Evolutionary conservation across 306 rosid genomes (phyloP), one percentile per base, ranked within the genome.

Genomic region (Myrica gale): DNA sequence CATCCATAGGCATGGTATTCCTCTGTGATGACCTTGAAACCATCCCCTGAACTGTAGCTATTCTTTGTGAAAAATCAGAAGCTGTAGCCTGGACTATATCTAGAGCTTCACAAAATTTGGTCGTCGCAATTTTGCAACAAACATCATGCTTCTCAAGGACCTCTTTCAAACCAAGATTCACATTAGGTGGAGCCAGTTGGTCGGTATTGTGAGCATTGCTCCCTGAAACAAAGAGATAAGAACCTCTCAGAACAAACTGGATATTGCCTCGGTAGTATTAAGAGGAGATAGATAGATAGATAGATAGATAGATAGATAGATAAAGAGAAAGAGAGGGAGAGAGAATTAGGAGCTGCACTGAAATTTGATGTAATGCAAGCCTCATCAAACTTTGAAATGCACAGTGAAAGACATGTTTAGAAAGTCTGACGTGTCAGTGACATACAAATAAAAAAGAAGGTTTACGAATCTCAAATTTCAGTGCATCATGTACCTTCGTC

Each of bases 121-220:
- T 84, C 80, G 88, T 86, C 15, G 84, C 41, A 52, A 90, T 82
- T 78, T 81, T 84, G 71, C 82, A 83, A 67, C 76, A 51, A 78
- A 16, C 26, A 80, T 87, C 86, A 58, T 78, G 81, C 72, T 82
- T 78, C 70, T 66, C 82, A 53, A 90, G 89, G 80, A 94, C 82
- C 79, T 84, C 86, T 90, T 86, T 92, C 88, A 92, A 83, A 82
- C 97, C 96, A 77, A 83, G 74, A 85, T 74, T 78, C 66, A 73
- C 78, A 77, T 74, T 66, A 7, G 45, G 26, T 60, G 82, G 50
- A 63, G 80, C 77, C 37, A 73, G 69, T 62, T 78, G 69, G 26
- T 62, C 23, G 58, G 78, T 70, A 65, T 71, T 76, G 47, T 67
- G 54, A 70, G 72, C 42, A 73, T 76, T 69, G 75, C 79, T 81